phyloP scores from a whole-genome alignment of 192 early-diverging fungal species.

The Backusella westeae region DNA sequence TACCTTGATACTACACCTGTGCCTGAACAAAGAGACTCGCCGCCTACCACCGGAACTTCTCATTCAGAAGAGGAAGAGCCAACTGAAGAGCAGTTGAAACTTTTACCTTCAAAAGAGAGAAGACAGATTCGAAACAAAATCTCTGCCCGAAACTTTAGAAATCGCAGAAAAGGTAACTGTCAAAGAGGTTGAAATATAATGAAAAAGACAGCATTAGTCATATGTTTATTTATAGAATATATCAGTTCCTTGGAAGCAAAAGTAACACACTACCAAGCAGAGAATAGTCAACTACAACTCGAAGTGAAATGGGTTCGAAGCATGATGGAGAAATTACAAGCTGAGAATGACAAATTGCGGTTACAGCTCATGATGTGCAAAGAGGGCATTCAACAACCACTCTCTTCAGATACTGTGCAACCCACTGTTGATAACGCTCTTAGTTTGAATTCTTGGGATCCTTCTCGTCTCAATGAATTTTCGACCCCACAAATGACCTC shows the following conservation, averaged over 20 bases:
- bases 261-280: constrained; percentile 18
- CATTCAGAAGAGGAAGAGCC: constrained; percentile 21
- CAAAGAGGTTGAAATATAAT: background rate
- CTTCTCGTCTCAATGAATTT: background rate
- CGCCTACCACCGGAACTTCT: constrained; percentile 5
- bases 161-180: constrained; percentile 71
- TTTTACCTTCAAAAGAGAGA: constrained; percentile 71
- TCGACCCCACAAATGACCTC: background rate
- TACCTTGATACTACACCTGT: background rate
- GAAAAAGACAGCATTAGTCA: background rate
- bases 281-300: constrained; percentile 29
- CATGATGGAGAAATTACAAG: constrained; percentile 28
- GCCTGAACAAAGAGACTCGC: background rate
- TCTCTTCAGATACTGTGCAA: background rate
- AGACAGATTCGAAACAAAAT: constrained; percentile 87
- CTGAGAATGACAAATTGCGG: constrained; percentile 29
- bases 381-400: constrained; percentile 14
- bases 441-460: background rate
- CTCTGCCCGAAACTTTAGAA: constrained; percentile 81
- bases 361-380: constrained; percentile 20
- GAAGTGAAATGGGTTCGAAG: constrained; percentile 29
- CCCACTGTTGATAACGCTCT: background rate
- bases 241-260: constrained; percentile 26
- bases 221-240: constrained; percentile 31
- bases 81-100: constrained; percentile 49